Conservation (phyloP, 805 yeast genomes). For the Candida easanensis region DNA sequence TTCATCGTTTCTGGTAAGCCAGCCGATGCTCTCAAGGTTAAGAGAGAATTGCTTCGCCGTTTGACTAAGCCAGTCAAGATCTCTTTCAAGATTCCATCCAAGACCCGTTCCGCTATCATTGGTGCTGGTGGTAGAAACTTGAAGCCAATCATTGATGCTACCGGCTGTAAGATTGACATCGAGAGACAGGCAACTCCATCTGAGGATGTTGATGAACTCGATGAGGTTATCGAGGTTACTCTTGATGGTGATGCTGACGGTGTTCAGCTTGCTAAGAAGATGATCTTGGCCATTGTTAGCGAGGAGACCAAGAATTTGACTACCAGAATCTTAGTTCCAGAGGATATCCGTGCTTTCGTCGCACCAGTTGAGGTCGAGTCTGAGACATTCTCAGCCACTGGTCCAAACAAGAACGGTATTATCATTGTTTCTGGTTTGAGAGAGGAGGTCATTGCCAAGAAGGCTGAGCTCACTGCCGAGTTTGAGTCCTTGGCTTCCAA, state of each 20-base stretch:
- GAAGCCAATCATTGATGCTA: slow-evolving; percentile 69
- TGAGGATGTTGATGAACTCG: slow-evolving; percentile 59
- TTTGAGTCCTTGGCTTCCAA: slow-evolving; percentile 43
- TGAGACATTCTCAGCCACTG: slow-evolving; percentile 27
- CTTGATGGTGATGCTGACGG: slow-evolving; percentile 87
- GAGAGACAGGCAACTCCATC: slow-evolving; percentile 42
- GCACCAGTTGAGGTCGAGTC: slow-evolving; percentile 29
- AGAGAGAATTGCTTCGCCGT: slow-evolving; percentile 69
- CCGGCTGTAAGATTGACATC: slow-evolving; percentile 71
- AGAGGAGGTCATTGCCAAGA: slow-evolving; percentile 56
- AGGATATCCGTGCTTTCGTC: slow-evolving; percentile 32
- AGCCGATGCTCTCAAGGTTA: slow-evolving; percentile 63
- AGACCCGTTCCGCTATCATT: slow-evolving; percentile 72
- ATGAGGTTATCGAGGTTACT: slow-evolving; percentile 54
- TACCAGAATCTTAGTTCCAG: slow-evolving; percentile 44
- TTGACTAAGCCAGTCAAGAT: slow-evolving; percentile 71
- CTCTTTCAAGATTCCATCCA: slow-evolving; percentile 68
- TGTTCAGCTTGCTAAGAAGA: slow-evolving; percentile 66
- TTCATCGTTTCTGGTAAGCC: slow-evolving; percentile 78
- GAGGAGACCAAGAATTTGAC: slow-evolving; percentile 65
- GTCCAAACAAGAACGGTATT: slow-evolving; percentile 38
- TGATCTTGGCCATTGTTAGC: slow-evolving; percentile 69
- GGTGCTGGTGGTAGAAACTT: slow-evolving; percentile 84
- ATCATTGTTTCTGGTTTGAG: slow-evolving; percentile 70
- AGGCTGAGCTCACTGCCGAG: slow-evolving; percentile 44